Conservation (phyloP, 768 basidiomycete species). For the Coprinopsis strossmayeri region DNA sequence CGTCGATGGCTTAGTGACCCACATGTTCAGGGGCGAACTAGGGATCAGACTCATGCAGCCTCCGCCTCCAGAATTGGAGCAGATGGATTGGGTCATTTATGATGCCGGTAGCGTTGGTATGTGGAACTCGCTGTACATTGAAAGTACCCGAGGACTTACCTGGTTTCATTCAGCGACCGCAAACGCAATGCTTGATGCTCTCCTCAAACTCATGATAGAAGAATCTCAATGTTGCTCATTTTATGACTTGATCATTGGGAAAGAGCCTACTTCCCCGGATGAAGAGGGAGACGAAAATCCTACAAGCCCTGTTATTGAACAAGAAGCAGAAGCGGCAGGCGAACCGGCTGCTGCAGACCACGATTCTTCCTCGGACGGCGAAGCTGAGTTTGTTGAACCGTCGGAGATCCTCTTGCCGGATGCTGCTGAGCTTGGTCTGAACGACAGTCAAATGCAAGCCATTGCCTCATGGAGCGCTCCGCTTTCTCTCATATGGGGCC, state of each 20-base stretch:
- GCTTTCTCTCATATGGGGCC: constrained; percentile 62
- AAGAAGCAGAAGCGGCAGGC: neutral
- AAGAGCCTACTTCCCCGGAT: neutral
- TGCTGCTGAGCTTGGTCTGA: constrained; percentile 31
- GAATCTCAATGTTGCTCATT: constrained; percentile 41
- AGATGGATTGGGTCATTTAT: constrained; percentile 62
- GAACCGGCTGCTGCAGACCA: neutral
- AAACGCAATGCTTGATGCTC: constrained; percentile 60
- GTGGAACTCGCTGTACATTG: no score
- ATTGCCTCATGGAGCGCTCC: constrained; percentile 36
- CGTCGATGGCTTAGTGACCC: constrained; percentile 55
- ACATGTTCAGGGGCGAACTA: constrained; percentile 46
- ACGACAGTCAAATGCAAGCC: constrained; percentile 49
- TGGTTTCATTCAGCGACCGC: constrained; percentile 45
- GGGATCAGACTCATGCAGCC: constrained; percentile 48
- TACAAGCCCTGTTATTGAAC: neutral
- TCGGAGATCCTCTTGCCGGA: constrained; percentile 8
- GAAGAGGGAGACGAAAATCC: neutral
- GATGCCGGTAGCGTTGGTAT: constrained; percentile 53
- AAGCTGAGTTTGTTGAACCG: constrained; percentile 1
- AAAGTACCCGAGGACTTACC: no score
- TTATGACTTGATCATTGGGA: constrained; percentile 40
- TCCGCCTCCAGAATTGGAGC: constrained; percentile 52
- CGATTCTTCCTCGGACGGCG: neutral
- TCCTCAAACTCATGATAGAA: constrained; percentile 39